Base-by-base conservation (phyloP, 495 filamentous ascomycete species). In the Penicillium diatomitis region DNA sequence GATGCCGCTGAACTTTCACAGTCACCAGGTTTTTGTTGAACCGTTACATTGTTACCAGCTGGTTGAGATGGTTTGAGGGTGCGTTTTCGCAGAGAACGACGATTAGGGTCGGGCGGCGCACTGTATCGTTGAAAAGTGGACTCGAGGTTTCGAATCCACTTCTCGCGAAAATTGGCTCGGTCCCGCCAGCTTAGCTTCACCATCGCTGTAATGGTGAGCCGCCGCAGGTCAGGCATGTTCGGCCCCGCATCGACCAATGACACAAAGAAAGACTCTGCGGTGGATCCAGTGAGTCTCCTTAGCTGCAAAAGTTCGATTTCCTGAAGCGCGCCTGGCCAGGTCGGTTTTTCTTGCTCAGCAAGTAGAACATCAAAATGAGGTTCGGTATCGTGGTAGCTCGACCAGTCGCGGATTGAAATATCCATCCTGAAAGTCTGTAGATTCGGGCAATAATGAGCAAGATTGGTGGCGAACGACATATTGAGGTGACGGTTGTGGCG, bases 401-500 rank as follows among this genome's bases (percentile, higher is more conserved):
- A 72, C n/a, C 58, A 56, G 49, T 76, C 79, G 59, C 75, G 78
- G 48, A 85, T 88, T 8, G 79, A 81, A 11, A 92, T 67, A 51
- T 94, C 86, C 74, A 89, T 80, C 41, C 75, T 76, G 28, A 96
- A 71, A 5, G 70, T 70, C 57, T 83, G 67, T n/a, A 96, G 71
- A 3, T 73, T 74, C 1, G 83, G 83, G 55, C 88, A 94, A 7
- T 76, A 70, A 6, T 60, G 50, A 5, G 71, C 79, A 9, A 96
- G 66, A 43, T 70, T 50, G 3, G 76, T 69, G 12, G 89, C 66
- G 57, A 92, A 95, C 3, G 76, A 75, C 29, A 95, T 61, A 53
- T 77, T 82, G n/a, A 95, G 68, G 11, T 82, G 76, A 41, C 83
- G 81, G 58, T 91, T 91, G 62, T 95, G 85, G 11, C 83, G 76